Conservation (phyloP, 1,284 basidiomycete species). For the Cutaneotrichosporon cyanovorans region DNA sequence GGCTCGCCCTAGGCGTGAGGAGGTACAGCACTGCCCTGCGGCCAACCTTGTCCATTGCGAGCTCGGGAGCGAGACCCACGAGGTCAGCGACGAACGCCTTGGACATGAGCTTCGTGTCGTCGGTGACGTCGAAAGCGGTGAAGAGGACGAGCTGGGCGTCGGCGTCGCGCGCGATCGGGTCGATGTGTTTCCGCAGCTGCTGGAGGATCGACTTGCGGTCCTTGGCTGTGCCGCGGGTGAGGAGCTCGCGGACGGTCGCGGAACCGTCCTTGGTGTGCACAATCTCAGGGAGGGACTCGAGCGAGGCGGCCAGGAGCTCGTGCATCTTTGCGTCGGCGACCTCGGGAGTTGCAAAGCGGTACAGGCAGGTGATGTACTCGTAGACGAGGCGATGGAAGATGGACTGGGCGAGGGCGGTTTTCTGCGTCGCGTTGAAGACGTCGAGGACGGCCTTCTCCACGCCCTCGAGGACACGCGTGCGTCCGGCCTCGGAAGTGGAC, state of each 20-base stretch:
- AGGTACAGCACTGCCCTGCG: constrained; percentile 73
- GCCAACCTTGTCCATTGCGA: constrained; percentile 48
- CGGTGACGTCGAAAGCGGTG: constrained; percentile 75
- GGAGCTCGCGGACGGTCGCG: constrained; percentile 71
- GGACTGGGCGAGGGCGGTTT: constrained; percentile 72
- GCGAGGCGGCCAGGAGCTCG: constrained; percentile 50
- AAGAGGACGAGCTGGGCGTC: constrained; percentile 82
- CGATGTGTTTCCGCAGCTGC: constrained; percentile 72
- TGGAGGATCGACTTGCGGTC: constrained; percentile 84
- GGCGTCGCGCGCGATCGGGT: constrained; percentile 73
- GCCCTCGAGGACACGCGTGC: constrained; percentile 58
- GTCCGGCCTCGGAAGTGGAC: constrained; percentile 56
- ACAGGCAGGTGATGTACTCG: constrained; percentile 44
- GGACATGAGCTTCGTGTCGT: constrained; percentile 76
- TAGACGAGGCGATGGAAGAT: constrained; percentile 66
- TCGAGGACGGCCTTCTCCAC: constrained; percentile 65
- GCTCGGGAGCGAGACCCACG: constrained; percentile 51
- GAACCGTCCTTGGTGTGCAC: constrained; percentile 86
- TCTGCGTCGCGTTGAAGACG: constrained; percentile 87
- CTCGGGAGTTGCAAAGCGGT: constrained; percentile 38
- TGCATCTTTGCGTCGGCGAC: constrained; percentile 44
- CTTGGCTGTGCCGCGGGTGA: constrained; percentile 72
- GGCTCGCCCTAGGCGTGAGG: constrained; percentile 63
- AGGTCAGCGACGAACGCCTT: constrained; percentile 62
- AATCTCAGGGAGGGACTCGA: constrained; percentile 77